Evolutionary conservation across 768 basidiomycete species (phyloP).

Genomic region (Suillus plorans): DNA sequence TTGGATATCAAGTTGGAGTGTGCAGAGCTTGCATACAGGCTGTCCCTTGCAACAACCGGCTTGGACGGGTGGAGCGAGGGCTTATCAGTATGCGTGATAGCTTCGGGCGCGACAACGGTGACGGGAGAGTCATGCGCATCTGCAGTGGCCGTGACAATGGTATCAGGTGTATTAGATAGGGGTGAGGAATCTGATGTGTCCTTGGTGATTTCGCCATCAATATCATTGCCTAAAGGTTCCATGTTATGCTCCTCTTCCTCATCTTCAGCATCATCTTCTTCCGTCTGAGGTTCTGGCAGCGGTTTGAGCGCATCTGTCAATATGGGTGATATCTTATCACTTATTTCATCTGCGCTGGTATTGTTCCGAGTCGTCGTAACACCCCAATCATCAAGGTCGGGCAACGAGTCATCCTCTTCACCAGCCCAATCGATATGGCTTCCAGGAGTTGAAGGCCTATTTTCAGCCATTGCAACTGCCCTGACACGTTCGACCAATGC

Average conservation of each 20-base stretch:
- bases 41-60: conserved; percentile 32
- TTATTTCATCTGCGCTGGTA: conserved; percentile 23
- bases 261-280: conserved; percentile 15
- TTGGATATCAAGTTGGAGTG: conserved; percentile 16
- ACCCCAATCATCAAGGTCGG: conserved; percentile 87
- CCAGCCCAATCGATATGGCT: conserved; percentile 90
- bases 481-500: conserved; percentile 77
- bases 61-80: conserved; percentile 45
- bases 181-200: conserved; percentile 9
- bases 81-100: conserved; percentile 16
- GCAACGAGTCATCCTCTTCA: conserved; percentile 78
- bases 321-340: conserved; percentile 63
- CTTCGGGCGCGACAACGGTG: conserved; percentile 9
- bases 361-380: conserved; percentile 43
- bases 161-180: conserved; percentile 9
- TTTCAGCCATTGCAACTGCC: conserved; percentile 68
- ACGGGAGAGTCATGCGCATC: conserved; percentile 17
- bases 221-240: conserved; percentile 18
- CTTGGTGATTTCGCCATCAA: conserved; percentile 5
- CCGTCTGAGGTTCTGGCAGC: conserved; percentile 48
- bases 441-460: conserved; percentile 67
- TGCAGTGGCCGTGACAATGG: conserved; percentile 2
- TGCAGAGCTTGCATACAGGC: conserved; percentile 13
- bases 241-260: conserved; percentile 20
- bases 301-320: conserved; percentile 62